Conservation (phyloP, 129 eudicot species). For the Chrysanthemum seticuspe region DNA sequence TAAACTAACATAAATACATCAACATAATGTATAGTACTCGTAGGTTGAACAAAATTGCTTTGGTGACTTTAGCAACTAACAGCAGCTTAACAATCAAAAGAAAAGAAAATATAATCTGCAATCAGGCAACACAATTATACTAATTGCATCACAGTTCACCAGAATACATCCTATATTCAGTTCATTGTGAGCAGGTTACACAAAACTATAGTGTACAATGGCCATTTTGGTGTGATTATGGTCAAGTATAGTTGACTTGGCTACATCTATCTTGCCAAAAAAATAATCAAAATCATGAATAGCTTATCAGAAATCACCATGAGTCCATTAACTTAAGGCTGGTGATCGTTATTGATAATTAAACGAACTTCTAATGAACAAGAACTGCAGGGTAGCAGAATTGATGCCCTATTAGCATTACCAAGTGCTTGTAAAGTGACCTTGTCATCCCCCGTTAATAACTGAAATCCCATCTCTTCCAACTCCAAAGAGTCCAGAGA, state of each 20-base stretch:
- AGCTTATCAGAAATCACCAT: background rate
- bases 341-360: slow-evolving; percentile 30
- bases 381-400: slow-evolving; percentile 68
- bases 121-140: slow-evolving; percentile 2
- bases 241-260: background rate
- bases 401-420: slow-evolving; percentile 39
- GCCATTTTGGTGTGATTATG: too few species aligned
- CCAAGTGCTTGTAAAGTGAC: slow-evolving; percentile 29
- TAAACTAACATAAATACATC: too few species aligned
- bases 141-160: background rate
- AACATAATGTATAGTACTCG: too few species aligned
- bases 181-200: too few species aligned
- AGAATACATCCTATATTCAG: too few species aligned
- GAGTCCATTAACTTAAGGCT: background rate
- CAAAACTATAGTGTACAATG: too few species aligned
- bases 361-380: slow-evolving; percentile 72
- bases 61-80: too few species aligned
- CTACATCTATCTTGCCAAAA: slow-evolving; percentile 5
- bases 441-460: slow-evolving; percentile 35
- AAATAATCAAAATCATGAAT: slow-evolving; percentile 6
- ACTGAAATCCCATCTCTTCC: slow-evolving; percentile 60
- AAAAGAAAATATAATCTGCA: background rate
- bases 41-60: too few species aligned
- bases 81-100: too few species aligned
- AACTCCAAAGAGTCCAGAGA: slow-evolving; percentile 55